A percentile compares a stretch with the other conserved stretches of the same genome.
Evolutionary conservation across 2,329 filamentous ascomycete species (phyloP).

Genomic region (Monosporascus cannonballus): DNA sequence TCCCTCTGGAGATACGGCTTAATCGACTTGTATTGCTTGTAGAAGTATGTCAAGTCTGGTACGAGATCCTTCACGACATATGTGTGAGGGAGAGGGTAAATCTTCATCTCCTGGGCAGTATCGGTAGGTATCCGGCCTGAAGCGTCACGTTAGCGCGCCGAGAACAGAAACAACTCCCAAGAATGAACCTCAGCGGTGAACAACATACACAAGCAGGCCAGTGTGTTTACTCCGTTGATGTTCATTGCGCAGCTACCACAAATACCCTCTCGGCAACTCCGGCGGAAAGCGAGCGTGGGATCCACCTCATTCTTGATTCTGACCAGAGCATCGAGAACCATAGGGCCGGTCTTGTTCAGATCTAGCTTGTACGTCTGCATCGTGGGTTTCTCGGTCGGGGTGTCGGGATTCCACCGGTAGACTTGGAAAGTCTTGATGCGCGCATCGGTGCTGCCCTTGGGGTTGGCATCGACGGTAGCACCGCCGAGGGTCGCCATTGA

Average conservation of each 20-base stretch:
- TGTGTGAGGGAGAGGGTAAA: slow-evolving; percentile 97
- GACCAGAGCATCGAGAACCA: slow-evolving; percentile 95
- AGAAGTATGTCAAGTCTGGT: slow-evolving; percentile 95
- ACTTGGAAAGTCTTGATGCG: slow-evolving; percentile 93
- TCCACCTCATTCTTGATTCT: slow-evolving; percentile 99
- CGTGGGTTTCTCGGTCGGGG: slow-evolving; percentile 82
- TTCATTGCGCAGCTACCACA: slow-evolving; percentile 99
- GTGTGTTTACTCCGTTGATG: slow-evolving; percentile 96
- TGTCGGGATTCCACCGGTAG: slow-evolving; percentile 97
- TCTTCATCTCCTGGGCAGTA: slow-evolving; percentile 73
- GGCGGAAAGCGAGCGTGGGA: slow-evolving; percentile 89
- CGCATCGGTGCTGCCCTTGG: slow-evolving; percentile 48
- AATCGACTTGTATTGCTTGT: slow-evolving; percentile 99
- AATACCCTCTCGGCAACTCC: slow-evolving; percentile 96
- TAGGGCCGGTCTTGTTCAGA: slow-evolving; percentile 97
- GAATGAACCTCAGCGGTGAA: background rate
- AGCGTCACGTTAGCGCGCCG: slow-evolving; percentile 20
- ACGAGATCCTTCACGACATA: slow-evolving; percentile 99
- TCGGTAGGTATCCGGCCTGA: slow-evolving; percentile 90
- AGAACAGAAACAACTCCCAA: background rate
- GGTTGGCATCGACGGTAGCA: slow-evolving; percentile 56
- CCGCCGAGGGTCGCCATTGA: slow-evolving; percentile 52
- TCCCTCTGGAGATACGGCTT: slow-evolving; percentile 96
- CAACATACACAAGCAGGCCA: slow-evolving; percentile 90
- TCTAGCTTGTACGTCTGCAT: slow-evolving; percentile 96